These are phyloP conservation scores for Aspergillus viridinutans DNA, from an alignment of 2,329 filamentous ascomycete genomes.

Conservation along the genomic window DNA sequence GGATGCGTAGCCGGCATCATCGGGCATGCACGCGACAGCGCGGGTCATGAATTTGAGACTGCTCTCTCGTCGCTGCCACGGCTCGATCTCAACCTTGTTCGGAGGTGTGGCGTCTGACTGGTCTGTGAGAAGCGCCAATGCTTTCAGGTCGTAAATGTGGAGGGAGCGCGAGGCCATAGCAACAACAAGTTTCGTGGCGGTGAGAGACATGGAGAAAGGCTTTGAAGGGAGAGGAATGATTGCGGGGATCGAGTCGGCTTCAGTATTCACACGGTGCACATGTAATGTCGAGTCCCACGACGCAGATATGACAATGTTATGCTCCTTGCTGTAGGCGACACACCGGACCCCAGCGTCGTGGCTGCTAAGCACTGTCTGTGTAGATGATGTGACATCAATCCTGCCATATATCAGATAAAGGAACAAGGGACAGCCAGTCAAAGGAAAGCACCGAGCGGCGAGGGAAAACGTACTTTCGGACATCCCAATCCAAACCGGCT, in stretches of 20 bases:
- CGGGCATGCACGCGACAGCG: constrained; percentile 92
- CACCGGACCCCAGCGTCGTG: constrained; percentile 77
- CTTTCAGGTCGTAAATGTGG: constrained; percentile 84
- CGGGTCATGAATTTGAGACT: constrained; percentile 95
- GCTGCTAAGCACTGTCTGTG: constrained; percentile 70
- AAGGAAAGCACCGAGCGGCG: not conserved
- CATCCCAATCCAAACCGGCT: constrained; percentile 80
- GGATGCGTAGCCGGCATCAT: constrained; percentile 88
- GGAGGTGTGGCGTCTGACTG: constrained; percentile 41
- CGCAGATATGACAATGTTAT: constrained; percentile 77
- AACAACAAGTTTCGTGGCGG: constrained; percentile 82
- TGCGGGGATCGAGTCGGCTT: constrained; percentile 52
- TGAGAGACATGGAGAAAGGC: constrained; percentile 76
- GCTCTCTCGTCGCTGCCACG: constrained; percentile 91
- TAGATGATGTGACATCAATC: constrained; percentile 68
- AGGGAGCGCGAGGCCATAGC: constrained; percentile 93
- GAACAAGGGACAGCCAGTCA: not conserved
- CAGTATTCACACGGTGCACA: constrained; percentile 59
- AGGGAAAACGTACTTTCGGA: constrained; percentile 59
- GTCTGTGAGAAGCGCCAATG: constrained; percentile 55
- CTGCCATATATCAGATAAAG: constrained; percentile 30
- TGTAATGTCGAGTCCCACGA: constrained; percentile 94
- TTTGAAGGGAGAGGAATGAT: constrained; percentile 73
- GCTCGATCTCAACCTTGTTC: constrained; percentile 56
- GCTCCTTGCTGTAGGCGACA: constrained; percentile 73